Conservation (phyloP, 192 early-diverging fungal species). For the Coemansia sp. region DNA sequence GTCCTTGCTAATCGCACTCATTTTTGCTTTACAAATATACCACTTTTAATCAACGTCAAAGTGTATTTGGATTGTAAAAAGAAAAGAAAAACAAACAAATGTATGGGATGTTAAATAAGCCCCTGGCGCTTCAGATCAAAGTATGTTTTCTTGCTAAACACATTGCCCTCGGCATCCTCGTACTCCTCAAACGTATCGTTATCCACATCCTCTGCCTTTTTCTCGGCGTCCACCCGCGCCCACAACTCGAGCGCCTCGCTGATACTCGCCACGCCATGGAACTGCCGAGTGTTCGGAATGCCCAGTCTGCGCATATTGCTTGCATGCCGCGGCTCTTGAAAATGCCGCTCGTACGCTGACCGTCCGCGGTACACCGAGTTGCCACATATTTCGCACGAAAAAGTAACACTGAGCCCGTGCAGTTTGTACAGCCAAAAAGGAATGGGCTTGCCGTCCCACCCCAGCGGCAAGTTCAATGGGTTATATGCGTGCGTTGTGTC, state of each 20-base stretch:
- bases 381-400: slow-evolving; percentile 96
- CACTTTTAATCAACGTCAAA: no score
- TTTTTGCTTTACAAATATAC: neutral
- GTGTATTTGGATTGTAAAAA: neutral
- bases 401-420: slow-evolving; percentile 92
- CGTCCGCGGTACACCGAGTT: slow-evolving; percentile 93
- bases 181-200: slow-evolving; percentile 89
- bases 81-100: neutral
- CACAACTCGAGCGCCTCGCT: slow-evolving; percentile 85
- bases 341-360: slow-evolving; percentile 95
- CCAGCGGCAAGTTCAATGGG: slow-evolving; percentile 91
- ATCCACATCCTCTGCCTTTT: slow-evolving; percentile 66
- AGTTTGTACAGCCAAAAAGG: slow-evolving; percentile 99
- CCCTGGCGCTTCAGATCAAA: slow-evolving; percentile 83
- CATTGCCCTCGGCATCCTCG: slow-evolving; percentile 80
- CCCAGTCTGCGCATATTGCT: slow-evolving; percentile 91
- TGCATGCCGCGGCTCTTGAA: slow-evolving; percentile 92
- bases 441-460: slow-evolving; percentile 99
- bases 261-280: slow-evolving; percentile 87
- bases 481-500: slow-evolving; percentile 94
- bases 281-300: slow-evolving; percentile 84
- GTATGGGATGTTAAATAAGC: slow-evolving; percentile 56
- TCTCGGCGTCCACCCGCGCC: slow-evolving; percentile 75
- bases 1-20: slow-evolving; percentile 58
- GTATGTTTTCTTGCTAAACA: slow-evolving; percentile 85